Percentiles rank a stretch among this genome's conserved stretches.
phyloP scores from a whole-genome alignment of 441 rosid genomes.

The Euphorbia schlechtendalii region DNA sequence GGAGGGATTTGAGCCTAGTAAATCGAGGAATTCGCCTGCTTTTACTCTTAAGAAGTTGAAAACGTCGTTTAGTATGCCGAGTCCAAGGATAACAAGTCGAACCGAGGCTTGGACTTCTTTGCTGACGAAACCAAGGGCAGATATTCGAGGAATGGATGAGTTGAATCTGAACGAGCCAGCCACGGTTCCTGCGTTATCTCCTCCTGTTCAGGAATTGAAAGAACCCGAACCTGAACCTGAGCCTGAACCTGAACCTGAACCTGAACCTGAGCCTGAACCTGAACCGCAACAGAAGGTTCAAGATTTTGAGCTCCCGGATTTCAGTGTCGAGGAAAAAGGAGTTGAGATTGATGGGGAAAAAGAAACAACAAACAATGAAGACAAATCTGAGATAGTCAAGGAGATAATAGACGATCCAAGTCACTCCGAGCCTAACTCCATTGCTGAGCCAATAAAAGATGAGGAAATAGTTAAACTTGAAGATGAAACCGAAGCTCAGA shows the following conservation, averaged over 20 bases:
- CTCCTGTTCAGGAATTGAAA: slow-evolving; percentile 7
- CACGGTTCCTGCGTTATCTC: slow-evolving; percentile 22
- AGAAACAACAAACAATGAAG: slow-evolving; percentile 21
- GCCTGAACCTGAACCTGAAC: too few relatives aligned
- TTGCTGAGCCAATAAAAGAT: slow-evolving; percentile 74
- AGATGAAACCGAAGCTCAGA: slow-evolving; percentile 45
- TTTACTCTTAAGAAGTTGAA: slow-evolving; percentile 73
- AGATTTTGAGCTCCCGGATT: slow-evolving; percentile 64
- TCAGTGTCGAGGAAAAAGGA: slow-evolving; percentile 84
- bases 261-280: too few relatives aligned
- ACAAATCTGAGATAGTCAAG: slow-evolving; percentile 54
- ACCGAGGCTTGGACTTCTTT: slow-evolving; percentile 61
- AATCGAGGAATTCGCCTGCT: slow-evolving; percentile 35
- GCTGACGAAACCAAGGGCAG: slow-evolving; percentile 28
- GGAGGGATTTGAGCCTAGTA: slow-evolving; percentile 29
- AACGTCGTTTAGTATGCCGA: slow-evolving; percentile 74
- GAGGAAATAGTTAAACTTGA: slow-evolving; percentile 33
- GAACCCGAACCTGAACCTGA: slow-evolving; percentile 14
- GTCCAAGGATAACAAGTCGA: slow-evolving; percentile 67
- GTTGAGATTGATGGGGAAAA: slow-evolving; percentile 62
- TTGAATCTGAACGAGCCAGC: slow-evolving; percentile 76
- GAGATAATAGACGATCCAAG: slow-evolving; percentile 67
- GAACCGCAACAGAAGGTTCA: slow-evolving; percentile 35
- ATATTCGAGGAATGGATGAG: slow-evolving; percentile 74
- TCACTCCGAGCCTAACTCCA: slow-evolving; percentile 65